A percentile compares a stretch with the other conserved stretches of the same genome.
These are phyloP conservation scores for Pilasporangium apinafurcum DNA, from an alignment of 352 stramenopile genomes.

Conservation along the genomic window DNA sequence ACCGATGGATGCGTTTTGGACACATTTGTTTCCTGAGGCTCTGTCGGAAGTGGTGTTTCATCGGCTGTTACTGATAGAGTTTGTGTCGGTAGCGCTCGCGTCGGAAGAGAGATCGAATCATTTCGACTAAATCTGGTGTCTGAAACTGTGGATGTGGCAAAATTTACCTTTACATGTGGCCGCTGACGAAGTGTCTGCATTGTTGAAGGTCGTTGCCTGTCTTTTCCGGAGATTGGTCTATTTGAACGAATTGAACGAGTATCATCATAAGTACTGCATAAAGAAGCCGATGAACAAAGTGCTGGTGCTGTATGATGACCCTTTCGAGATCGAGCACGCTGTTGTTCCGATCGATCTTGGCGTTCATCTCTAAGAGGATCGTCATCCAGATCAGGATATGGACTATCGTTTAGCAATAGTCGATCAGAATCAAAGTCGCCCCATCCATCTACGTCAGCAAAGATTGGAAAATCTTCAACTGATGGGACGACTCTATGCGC, in stretches of 20 bases:
- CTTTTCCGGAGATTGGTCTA: background rate
- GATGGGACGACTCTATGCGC: background rate
- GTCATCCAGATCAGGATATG: background rate
- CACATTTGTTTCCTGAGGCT: background rate
- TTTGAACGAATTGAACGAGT: background rate
- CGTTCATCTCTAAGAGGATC: conserved; percentile 3
- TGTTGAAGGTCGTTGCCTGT: conserved; percentile 1
- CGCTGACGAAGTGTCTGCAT: conserved; percentile 25
- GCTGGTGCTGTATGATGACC: conserved; percentile 1
- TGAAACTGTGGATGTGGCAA: background rate
- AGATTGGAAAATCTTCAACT: conserved; percentile 1
- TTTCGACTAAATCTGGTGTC: background rate
- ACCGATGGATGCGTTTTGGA: background rate
- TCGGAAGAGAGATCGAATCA: conserved; percentile 5
- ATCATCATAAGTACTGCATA: conserved; percentile 3
- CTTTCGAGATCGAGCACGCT: background rate
- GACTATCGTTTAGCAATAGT: conserved; percentile 19
- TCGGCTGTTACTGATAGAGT: background rate
- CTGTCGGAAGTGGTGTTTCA: background rate
- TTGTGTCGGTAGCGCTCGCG: background rate
- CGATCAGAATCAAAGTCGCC: conserved; percentile 50
- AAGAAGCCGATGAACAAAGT: background rate
- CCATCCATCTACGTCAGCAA: conserved; percentile 28
- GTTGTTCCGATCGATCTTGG: background rate
- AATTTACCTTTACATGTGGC: conserved; percentile 19